Base-by-base conservation (phyloP, 2,329 filamentous ascomycete genomes). In the Aspergillus pseudotamarii region DNA sequence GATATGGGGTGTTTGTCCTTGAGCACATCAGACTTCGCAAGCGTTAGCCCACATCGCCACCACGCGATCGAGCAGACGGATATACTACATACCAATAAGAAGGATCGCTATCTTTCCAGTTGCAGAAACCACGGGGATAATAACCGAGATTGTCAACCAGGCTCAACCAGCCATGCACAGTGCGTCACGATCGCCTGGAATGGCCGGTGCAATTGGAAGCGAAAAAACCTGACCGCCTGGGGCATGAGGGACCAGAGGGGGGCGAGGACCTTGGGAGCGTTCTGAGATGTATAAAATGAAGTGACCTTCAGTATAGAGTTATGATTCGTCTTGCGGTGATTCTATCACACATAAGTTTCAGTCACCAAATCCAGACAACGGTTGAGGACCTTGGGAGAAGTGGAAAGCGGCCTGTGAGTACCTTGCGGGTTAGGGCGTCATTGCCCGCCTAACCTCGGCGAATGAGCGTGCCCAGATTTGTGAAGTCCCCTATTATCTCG, bases 261-360 rank as follows among this genome's bases (percentile, higher is more conserved):
- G 59, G 63, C 67, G 71, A 66, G 74, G 73, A 77, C 75, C 75
- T 76, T 77, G 75, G 68, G 71, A 48, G 43, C 28, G 57, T 51
- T 48, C 45, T 26, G 30, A 59, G 57, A 51, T 53, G 32, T 28
- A 38, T 48, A 46, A 51, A 32, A 28, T 32, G 23, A 51, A 21
- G 43, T 12, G 57, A 50, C n/a, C 57, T 32, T 23, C 41, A 10
- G 8, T 26, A 26, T 23, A 14, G 21, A 23, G 23, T 38, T 55
- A 38, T 55, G 51, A 55, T 38, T 55, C 51, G 51, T 12, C 26
- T 55, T 38, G 51, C n/a, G 28, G 30, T 54, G 51, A 54, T 54
- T 54, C 51, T 28, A 54, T 36, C 51, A 54, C 51, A 54, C 51
- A 54, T 54, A 54, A 54, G 14, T 54, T 54, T 54, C 51, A 28